Evolutionary conservation across 257 asterid genomes (phyloP).

Genomic region (Penstemon eatonii): DNA sequence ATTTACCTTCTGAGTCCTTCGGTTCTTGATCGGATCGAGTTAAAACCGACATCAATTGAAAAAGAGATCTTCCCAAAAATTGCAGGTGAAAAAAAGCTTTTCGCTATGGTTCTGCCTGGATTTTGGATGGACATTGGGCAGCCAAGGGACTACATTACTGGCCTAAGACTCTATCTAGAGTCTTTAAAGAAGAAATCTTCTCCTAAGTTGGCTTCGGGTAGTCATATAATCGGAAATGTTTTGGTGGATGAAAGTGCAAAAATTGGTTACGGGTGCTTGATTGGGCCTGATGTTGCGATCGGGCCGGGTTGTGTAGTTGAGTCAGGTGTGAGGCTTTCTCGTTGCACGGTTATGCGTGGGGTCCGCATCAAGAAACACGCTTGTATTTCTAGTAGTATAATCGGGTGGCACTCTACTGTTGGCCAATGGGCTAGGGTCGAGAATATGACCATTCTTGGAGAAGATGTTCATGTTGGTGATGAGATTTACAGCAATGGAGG

Average conservation of each 20-base stretch:
- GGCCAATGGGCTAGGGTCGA: slow-evolving; percentile 95
- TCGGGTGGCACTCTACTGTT: slow-evolving; percentile 93
- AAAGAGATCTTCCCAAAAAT: slow-evolving; percentile 83
- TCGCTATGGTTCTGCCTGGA: slow-evolving; percentile 82
- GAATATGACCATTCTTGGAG: slow-evolving; percentile 91
- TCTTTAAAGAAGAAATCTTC: slow-evolving; percentile 67
- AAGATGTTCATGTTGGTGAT: slow-evolving; percentile 85
- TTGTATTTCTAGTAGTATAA: slow-evolving; percentile 73
- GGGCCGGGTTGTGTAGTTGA: slow-evolving; percentile 82
- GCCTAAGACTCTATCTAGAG: slow-evolving; percentile 69
- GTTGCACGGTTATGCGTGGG: slow-evolving; percentile 88
- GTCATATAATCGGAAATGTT: slow-evolving; percentile 69
- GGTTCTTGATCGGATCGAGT: slow-evolving; percentile 67
- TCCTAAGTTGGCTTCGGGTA: slow-evolving; percentile 58
- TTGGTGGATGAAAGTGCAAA: slow-evolving; percentile 72
- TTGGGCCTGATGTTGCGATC: slow-evolving; percentile 89
- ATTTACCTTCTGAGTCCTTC: slow-evolving; percentile 79
- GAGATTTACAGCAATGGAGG: slow-evolving; percentile 86
- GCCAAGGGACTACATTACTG: slow-evolving; percentile 83
- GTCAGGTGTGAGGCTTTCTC: slow-evolving; percentile 85
- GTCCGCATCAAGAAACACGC: slow-evolving; percentile 80
- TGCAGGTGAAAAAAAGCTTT: slow-evolving; percentile 62
- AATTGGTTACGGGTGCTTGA: slow-evolving; percentile 82
- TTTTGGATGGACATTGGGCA: slow-evolving; percentile 99
- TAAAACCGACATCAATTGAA: slow-evolving; percentile 88